phyloP scores from a whole-genome alignment of 2,329 filamentous ascomycete species.

The Pyrenophora graminea region DNA sequence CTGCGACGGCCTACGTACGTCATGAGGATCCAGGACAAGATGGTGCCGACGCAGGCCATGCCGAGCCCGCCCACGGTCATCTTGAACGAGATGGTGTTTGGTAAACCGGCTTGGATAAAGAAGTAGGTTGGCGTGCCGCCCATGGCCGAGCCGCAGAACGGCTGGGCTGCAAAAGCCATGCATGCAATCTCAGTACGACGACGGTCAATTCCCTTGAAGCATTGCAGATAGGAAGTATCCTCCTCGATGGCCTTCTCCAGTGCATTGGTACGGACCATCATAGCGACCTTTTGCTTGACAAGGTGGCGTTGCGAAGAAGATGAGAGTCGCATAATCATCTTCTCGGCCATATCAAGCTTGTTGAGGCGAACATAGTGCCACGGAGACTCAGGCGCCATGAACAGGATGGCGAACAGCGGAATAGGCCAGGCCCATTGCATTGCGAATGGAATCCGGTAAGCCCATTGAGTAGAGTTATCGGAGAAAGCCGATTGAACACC shows the following conservation, averaged over 20 bases:
- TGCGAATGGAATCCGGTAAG: constrained; percentile 66
- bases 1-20: constrained; percentile 72
- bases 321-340: constrained; percentile 54
- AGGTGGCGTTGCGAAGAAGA: constrained; percentile 3
- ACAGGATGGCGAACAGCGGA: constrained; percentile 9
- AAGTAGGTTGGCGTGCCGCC: constrained; percentile 49
- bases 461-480: constrained; percentile 62
- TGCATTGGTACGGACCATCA: constrained; percentile 86
- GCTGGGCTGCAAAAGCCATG: constrained; percentile 51
- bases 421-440: constrained; percentile 73
- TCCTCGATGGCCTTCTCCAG: constrained; percentile 68
- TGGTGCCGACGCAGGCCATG: constrained; percentile 63
- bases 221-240: constrained; percentile 75
- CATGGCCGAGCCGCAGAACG: constrained; percentile 29
- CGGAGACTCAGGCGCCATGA: constrained; percentile 48
- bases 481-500: constrained; percentile 69
- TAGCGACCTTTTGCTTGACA: constrained; percentile 59
- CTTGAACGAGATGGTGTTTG: constrained; percentile 43
- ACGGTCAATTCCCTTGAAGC: constrained; percentile 69
- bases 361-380: constrained; percentile 72
- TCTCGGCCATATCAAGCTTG: constrained; percentile 62
- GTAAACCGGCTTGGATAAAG: constrained; percentile 50
- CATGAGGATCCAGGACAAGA: constrained; percentile 79
- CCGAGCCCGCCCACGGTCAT: constrained; percentile 58
- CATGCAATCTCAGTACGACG: constrained; percentile 74